Percentiles rank a stretch among this genome's conserved stretches.
Conservation (phyloP, 2,329 filamentous ascomycete genomes). For the Nemania bipapillata region DNA sequence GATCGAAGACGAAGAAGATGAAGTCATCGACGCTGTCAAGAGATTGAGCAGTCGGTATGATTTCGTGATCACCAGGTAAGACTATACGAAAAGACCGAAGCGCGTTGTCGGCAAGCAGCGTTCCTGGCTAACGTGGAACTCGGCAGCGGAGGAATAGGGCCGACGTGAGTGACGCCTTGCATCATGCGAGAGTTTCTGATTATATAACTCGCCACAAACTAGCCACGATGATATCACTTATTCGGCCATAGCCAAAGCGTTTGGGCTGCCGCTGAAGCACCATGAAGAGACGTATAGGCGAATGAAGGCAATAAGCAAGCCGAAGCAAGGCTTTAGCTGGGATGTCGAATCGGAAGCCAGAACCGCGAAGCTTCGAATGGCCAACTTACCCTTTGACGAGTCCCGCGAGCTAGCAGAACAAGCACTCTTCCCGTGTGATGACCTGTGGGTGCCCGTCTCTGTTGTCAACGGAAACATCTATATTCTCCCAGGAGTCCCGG, state of each 20-base stretch:
- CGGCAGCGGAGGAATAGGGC: constrained; percentile 85
- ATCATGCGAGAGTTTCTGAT: not conserved
- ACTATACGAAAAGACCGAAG: not conserved
- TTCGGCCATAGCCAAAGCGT: constrained; percentile 90
- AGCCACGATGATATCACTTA: constrained; percentile 99
- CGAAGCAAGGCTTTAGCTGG: constrained; percentile 83
- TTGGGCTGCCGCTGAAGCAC: constrained; percentile 77
- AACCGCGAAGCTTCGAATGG: constrained; percentile 89
- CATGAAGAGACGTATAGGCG: constrained; percentile 80
- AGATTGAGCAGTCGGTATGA: constrained; percentile 92
- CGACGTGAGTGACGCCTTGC: constrained; percentile 73
- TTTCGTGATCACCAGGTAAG: constrained; percentile 85
- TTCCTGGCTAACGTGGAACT: constrained; percentile 15
- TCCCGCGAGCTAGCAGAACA: constrained; percentile 73
- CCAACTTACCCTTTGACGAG: constrained; percentile 81
- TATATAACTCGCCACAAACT: constrained; percentile 40
- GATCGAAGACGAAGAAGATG: constrained; percentile 88
- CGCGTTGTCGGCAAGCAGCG: constrained; percentile 1
- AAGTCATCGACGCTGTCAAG: constrained; percentile 86
- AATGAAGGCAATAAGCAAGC: constrained; percentile 84
- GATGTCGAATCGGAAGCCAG: constrained; percentile 80
- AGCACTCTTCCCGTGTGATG: constrained; percentile 79
- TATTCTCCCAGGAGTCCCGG: constrained; percentile 89
- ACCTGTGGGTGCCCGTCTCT: constrained; percentile 89
- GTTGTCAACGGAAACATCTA: constrained; percentile 94